These are phyloP conservation scores for Calycina marina DNA, from an alignment of 2,329 filamentous ascomycete genomes.

Conservation along the genomic window DNA sequence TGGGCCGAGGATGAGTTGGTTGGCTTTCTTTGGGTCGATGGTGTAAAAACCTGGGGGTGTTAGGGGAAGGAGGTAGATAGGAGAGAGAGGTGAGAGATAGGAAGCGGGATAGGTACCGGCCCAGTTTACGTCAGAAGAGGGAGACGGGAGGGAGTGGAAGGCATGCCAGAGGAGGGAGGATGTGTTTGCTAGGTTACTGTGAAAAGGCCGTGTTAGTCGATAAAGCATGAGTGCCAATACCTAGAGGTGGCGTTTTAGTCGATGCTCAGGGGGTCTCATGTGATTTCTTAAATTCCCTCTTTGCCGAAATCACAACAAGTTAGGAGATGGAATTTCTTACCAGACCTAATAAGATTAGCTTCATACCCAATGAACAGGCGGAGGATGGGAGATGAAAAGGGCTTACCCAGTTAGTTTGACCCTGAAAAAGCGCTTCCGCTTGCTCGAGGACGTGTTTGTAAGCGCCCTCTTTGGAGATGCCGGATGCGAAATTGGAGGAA, in stretches of 20 bases:
- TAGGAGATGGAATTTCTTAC: slow-evolving; percentile 17
- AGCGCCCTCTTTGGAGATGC: slow-evolving; percentile 54
- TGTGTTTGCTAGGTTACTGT: slow-evolving; percentile 61
- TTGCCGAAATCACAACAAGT: too few species aligned
- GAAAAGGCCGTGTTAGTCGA: background rate
- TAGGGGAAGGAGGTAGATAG: background rate
- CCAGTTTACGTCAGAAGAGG: slow-evolving; percentile 62
- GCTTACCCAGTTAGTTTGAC: slow-evolving; percentile 66
- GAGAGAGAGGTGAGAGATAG: slow-evolving; percentile 1
- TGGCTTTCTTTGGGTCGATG: slow-evolving; percentile 30
- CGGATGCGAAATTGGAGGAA: slow-evolving; percentile 55
- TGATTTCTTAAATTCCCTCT: background rate
- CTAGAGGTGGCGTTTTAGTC: background rate
- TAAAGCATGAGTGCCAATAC: background rate
- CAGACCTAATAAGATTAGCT: slow-evolving; percentile 24
- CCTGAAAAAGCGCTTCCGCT: slow-evolving; percentile 52
- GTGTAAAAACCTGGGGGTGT: slow-evolving; percentile 72
- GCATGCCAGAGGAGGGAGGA: slow-evolving; percentile 69
- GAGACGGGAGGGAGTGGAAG: slow-evolving; percentile 54
- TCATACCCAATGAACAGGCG: background rate
- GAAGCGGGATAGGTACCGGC: slow-evolving; percentile 32
- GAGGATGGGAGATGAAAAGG: background rate
- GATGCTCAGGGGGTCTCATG: background rate
- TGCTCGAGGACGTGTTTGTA: slow-evolving; percentile 63
- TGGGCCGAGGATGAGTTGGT: slow-evolving; percentile 58